A percentile compares a stretch with the other conserved stretches of the same genome.
Evolutionary conservation across 768 basidiomycete species (phyloP).

Genomic region (Amanita thiersii): DNA sequence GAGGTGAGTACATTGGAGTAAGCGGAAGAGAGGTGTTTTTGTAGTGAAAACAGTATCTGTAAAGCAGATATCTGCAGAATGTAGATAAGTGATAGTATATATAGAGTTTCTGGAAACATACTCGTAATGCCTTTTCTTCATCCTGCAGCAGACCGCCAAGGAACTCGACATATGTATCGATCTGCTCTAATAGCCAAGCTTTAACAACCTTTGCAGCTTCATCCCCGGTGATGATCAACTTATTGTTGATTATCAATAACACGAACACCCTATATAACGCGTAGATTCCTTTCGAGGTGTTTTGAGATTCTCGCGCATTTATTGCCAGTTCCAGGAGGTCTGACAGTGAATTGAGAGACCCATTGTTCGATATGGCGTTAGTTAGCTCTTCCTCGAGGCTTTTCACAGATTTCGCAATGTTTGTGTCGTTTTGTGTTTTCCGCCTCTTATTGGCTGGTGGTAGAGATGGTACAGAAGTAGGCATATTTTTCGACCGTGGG

Average conservation of each 20-base stretch:
- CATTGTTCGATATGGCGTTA: conserved; percentile 39
- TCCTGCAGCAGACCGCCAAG: conserved; percentile 68
- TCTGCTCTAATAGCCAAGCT: conserved; percentile 71
- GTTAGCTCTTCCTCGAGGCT: conserved; percentile 50
- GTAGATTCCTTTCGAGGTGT: conserved; percentile 70
- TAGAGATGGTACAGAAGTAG: conserved; percentile 31
- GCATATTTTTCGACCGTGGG: conserved; percentile 13
- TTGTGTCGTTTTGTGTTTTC: conserved; percentile 28
- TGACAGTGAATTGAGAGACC: conserved; percentile 70
- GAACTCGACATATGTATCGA: conserved; percentile 63
- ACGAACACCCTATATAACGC: conserved; percentile 77
- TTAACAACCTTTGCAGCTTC: conserved; percentile 60
- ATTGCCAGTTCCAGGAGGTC: conserved; percentile 61
- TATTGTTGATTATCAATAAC: conserved; percentile 47
- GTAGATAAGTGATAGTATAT: neutral
- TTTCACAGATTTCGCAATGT: conserved; percentile 24
- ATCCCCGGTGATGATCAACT: conserved; percentile 40
- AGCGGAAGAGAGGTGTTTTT: conserved; percentile 70
- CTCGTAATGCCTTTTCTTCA: conserved; percentile 66
- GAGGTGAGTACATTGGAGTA: conserved; percentile 30
- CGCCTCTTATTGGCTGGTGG: conserved; percentile 46
- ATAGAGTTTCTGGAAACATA: conserved; percentile 24
- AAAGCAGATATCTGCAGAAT: conserved; percentile 53
- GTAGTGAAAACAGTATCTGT: conserved; percentile 67
- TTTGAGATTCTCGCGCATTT: conserved; percentile 38